Evolutionary conservation across 257 asterid species (phyloP), one percentile per base, ranked within the genome.

Genomic region (Petunia axillaris): DNA sequence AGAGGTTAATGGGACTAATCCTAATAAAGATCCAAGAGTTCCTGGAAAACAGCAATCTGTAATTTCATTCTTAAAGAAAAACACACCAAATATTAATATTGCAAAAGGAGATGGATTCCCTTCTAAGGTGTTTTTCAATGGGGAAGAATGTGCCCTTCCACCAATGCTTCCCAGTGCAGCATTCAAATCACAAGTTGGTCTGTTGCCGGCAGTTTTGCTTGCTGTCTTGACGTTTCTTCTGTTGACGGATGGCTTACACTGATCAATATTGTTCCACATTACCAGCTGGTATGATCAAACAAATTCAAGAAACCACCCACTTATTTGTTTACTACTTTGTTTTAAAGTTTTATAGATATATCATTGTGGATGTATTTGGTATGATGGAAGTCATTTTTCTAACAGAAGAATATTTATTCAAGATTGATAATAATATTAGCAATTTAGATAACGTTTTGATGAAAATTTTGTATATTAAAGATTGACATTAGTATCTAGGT

Each of bases 31-130:
- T 8, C 97, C 97, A 0, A 77, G 85, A 5, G 85, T 95, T 2
- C 99, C 99, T 0, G 99, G 99, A 54, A 95, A 95, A 85, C 99
- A 92, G 77, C 99, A 93, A 80, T 85, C 97, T 3, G 97, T 93
- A 8, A 81, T 95, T 6, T 92, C 97, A 1, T 95, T 95, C 81
- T 44, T 83, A 4, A 95, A 95, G 90, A 93, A 91, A 50, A 76
- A 82, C 40, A n/a, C 84, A 0, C 82, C 75, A 0, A 14, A 79
- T 1, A 13, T 95, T 5, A 82, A 91, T 38, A 65, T 95, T 3
- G 13, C 82, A 0, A 52, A 7, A 0, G 98, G 99, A 1, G 97
- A 93, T 83, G 99, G 98, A 15, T 95, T 93, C 81, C 99, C 99
- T 36, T 13, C 95, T 0, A 93, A 85, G 77, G 58, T 95, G 2